A percentile compares a stretch with the other conserved stretches of the same genome.
These are phyloP conservation scores for Acer yangbiense DNA, from an alignment of 345 rosid species.

Conservation along the genomic window DNA sequence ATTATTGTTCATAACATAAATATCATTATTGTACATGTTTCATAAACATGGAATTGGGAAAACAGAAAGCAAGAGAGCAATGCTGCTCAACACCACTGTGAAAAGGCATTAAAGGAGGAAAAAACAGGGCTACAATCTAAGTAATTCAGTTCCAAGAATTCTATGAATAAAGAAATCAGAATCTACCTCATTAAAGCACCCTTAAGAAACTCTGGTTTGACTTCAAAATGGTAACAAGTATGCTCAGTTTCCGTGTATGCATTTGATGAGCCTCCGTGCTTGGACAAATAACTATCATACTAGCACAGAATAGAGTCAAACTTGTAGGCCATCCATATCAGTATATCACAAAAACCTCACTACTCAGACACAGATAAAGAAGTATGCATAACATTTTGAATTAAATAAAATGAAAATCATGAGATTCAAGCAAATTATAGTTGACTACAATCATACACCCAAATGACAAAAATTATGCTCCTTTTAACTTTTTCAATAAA, in stretches of 20 bases:
- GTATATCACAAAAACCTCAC: neutral
- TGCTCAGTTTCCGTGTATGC: slow-evolving; percentile 95
- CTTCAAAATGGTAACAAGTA: slow-evolving; percentile 98
- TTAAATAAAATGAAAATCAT: neutral
- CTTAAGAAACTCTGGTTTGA: slow-evolving; percentile 78
- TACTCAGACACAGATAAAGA: neutral
- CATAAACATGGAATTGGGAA: neutral
- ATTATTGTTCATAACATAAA: neutral
- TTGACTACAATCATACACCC: neutral
- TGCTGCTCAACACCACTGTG: neutral
- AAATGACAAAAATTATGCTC: neutral
- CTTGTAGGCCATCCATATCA: slow-evolving; percentile 19
- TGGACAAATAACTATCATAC: slow-evolving; percentile 99
- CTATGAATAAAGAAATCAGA: slow-evolving; percentile 7
- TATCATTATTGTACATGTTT: neutral
- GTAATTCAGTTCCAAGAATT: neutral
- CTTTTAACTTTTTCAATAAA: neutral
- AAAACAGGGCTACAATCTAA: slow-evolving; percentile 1
- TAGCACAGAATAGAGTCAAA: slow-evolving; percentile 63
- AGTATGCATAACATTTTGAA: neutral
- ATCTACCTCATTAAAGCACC: slow-evolving; percentile 89
- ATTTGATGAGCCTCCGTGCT: slow-evolving; percentile 97
- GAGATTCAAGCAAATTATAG: neutral
- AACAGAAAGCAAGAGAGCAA: neutral
- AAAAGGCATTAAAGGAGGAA: slow-evolving; percentile 7